Base-by-base conservation (phyloP, 2,329 filamentous ascomycete species). In the Geoglossum cookeanum region DNA sequence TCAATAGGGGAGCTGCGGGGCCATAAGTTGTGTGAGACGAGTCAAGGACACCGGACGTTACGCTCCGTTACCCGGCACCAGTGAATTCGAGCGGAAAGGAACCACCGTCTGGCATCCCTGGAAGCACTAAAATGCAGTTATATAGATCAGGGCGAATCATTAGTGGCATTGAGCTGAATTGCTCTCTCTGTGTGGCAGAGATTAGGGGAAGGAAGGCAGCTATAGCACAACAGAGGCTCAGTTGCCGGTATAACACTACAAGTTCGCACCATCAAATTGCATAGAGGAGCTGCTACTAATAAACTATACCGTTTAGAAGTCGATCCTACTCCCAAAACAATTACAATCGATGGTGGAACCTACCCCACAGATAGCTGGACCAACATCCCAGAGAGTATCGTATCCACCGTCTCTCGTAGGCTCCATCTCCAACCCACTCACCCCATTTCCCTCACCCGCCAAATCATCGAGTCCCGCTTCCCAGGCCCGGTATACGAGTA, bases 351-450 rank as follows among this genome's bases (percentile, higher is more conserved):
- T 63, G 83, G 78, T 61, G 76, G 75, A 60, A 71, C 70, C 8
- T 89, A 89, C 68, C 66, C 71, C 17, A 83, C 78, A 17, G 89
- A 97, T 67, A 70, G 77, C 56, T 96, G 88, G 85, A 92, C 85
- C 70, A 98, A 98, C 70, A 77, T 86, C 13, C 83, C 91, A 3
- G 64, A 78, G 30, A 84, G 83, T 57, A 90, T 98, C 61, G 72
- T 89, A 53, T 74, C 81, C 27, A 81, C 86, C 58, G 78, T 94
- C 53, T 77, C 81, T 52, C 84, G 88, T 60, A 81, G 79, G 57
- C 76, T 98, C n/a, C 92, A 98, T 70, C 78, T 94, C n/a, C 82
- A 92, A 66, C 79, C 83, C 60, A 83, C 95, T 69, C 92, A 98
- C 66, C 92, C 92, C 29, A 77, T 98, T 39, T 81, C 80, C 63